These are phyloP conservation scores for Dictyostelium discoideum DNA, from an alignment of 78 protist genomes.

Conservation along the genomic window DNA sequence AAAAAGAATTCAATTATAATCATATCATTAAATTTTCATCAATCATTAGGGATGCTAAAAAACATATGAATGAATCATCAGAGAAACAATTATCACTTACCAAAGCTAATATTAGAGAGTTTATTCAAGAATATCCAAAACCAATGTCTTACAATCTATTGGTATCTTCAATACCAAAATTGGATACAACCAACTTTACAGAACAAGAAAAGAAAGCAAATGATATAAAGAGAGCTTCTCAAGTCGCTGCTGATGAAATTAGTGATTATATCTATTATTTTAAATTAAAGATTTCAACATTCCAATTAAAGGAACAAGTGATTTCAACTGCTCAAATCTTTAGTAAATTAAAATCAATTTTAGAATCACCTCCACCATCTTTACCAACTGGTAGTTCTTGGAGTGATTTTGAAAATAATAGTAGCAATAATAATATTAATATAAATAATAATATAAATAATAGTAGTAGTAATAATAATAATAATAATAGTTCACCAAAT, in stretches of 20 bases:
- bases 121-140: slow-evolving; percentile 9
- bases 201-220: slow-evolving; percentile 30
- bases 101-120: slow-evolving; percentile 23
- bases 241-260: slow-evolving; percentile 43
- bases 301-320: slow-evolving; percentile 46
- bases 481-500: slow-evolving; percentile 12
- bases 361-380: background rate
- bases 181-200: background rate
- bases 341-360: slow-evolving; percentile 29
- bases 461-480: background rate
- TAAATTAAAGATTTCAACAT: slow-evolving; percentile 34
- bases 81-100: background rate
- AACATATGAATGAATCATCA: slow-evolving; percentile 41
- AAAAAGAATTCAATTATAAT: slow-evolving; percentile 33
- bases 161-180: background rate
- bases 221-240: slow-evolving; percentile 65
- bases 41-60: slow-evolving; percentile 54
- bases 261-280: slow-evolving; percentile 39
- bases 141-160: slow-evolving; percentile 9
- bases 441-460: no score
- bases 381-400: background rate
- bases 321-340: slow-evolving; percentile 41
- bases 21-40: slow-evolving; percentile 47
- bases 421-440: background rate
- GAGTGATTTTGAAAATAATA: background rate